Evolutionary conservation across 2,329 filamentous ascomycete species (phyloP), one percentile per base, ranked within the genome.

Genomic region (Paraphaeosphaeria sporulosa): DNA sequence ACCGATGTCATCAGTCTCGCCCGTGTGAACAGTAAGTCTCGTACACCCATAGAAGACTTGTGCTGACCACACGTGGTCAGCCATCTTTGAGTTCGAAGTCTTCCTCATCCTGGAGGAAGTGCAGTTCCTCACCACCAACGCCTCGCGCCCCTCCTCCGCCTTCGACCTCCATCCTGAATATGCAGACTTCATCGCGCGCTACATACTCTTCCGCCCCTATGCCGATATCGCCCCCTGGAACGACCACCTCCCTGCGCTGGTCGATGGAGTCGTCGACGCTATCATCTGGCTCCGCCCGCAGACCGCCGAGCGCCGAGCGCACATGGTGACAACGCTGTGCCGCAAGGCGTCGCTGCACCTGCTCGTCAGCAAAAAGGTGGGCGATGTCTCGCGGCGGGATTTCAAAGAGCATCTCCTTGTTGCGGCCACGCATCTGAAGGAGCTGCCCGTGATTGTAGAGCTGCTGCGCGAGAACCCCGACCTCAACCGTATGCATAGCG

Each of bases 21-120:
- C 6, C 42, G 40, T 25, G 52, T 55, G n/a, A 55, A 55, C 19
- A 46, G 52, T 47, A 55, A 34, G 52, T 36, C 25, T 30, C 10
- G 12, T n/a, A 7, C 42, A 32, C 21, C 12, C 19, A 4, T 2
- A 12, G 9, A n/a, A 2, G 10, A 23, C 3, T 12, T 5, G 9
- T 25, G 36, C 42, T 55, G n/a, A 55, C 10, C 21, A 47, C 1
- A 19, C 23, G 42, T 13, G 3, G 25, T 27, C 25, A 27, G 52
- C 52, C 4, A 27, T 47, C 2, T 17, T 55, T 23, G 52, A 55
- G 13, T 25, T 17, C 17, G 52, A 55, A 30, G 43, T 55, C 15
- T 55, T 55, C 9, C n/a, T 38, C 1, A 19, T 55, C 5, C 42
- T 55, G 12, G 12, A 46, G 25, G 9, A 46, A 15, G 15, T 34